These are phyloP conservation scores for Cystobasidiaceae sp. DNA, from an alignment of 1,284 basidiomycete species.

Conservation along the genomic window DNA sequence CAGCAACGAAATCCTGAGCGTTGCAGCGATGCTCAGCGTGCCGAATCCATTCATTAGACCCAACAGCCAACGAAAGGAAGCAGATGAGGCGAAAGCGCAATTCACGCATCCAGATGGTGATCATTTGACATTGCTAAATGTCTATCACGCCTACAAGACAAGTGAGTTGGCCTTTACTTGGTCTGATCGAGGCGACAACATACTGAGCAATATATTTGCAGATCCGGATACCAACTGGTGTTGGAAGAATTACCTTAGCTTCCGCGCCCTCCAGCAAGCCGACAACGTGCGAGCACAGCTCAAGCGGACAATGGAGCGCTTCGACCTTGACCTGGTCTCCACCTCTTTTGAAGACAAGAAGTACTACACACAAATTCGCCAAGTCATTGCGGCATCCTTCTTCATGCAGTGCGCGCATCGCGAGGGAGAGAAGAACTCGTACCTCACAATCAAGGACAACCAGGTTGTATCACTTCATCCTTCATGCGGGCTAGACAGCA, in stretches of 20 bases:
- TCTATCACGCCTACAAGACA: slow-evolving; percentile 86
- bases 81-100: slow-evolving; percentile 83
- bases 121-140: slow-evolving; percentile 89
- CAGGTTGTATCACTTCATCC: slow-evolving; percentile 92
- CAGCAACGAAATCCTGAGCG: slow-evolving; percentile 90
- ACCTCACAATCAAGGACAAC: slow-evolving; percentile 89
- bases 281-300: slow-evolving; percentile 94
- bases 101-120: slow-evolving; percentile 92
- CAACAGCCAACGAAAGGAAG: slow-evolving; percentile 76
- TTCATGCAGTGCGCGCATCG: slow-evolving; percentile 99
- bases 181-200: too few relatives aligned
- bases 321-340: slow-evolving; percentile 62
- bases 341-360: slow-evolving; percentile 67
- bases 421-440: slow-evolving; percentile 73
- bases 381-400: slow-evolving; percentile 84
- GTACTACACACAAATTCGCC: slow-evolving; percentile 72
- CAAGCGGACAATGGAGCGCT: slow-evolving; percentile 83
- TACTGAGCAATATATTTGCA: too few relatives aligned
- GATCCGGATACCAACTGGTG: slow-evolving; percentile 78
- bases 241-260: slow-evolving; percentile 86
- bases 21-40: slow-evolving; percentile 94
- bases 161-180: too few relatives aligned
- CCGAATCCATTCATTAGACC: slow-evolving; percentile 93
- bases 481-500: slow-evolving; percentile 83
- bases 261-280: slow-evolving; percentile 77